Evolutionary conservation across 306 rosid species (phyloP), one percentile per base, ranked within the genome.

Genomic region (Medicago arabica): DNA sequence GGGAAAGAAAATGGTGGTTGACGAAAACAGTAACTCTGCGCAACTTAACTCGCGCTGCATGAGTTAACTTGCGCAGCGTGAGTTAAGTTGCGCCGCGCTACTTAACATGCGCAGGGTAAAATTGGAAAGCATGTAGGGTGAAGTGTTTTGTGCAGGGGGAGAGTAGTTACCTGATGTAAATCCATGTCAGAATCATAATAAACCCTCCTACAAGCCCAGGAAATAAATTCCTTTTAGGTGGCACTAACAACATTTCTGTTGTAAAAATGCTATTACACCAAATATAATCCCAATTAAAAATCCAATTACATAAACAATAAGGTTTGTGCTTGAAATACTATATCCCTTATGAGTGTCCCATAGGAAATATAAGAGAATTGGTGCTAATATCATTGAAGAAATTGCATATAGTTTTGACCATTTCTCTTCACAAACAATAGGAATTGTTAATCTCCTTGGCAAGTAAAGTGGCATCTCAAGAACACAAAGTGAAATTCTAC

Each of bases 121-220:
- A n/a, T n/a, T n/a, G n/a, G n/a, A n/a, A n/a, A n/a, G n/a, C n/a
- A n/a, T n/a, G n/a, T n/a, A n/a, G n/a, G n/a, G n/a, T n/a, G n/a
- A n/a, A n/a, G n/a, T n/a, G n/a, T n/a, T n/a, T n/a, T n/a, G n/a
- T n/a, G n/a, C n/a, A n/a, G n/a, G n/a, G n/a, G n/a, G n/a, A n/a
- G n/a, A n/a, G n/a, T n/a, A n/a, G n/a, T n/a, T n/a, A n/a, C n/a
- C n/a, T n/a, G n/a, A n/a, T n/a, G 50, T 85, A 85, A 53, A 83
- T 81, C 88, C 88, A 85, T 13, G 76, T 60, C 16, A 85, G 76
- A 65, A 86, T 85, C 86, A 85, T 82, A 8, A 85, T 7, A 72
- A 85, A 82, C 49, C 86, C 88, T 38, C 84, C 88, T 12, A 47
- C 77, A 71, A 82, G 84, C 86, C 88, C 82, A 14, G 80, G 78